Percentiles rank a stretch among this genome's conserved stretches.
These are phyloP conservation scores for Phaeomoniella chlamydospora DNA, from an alignment of 2,329 filamentous ascomycete genomes.

Conservation along the genomic window DNA sequence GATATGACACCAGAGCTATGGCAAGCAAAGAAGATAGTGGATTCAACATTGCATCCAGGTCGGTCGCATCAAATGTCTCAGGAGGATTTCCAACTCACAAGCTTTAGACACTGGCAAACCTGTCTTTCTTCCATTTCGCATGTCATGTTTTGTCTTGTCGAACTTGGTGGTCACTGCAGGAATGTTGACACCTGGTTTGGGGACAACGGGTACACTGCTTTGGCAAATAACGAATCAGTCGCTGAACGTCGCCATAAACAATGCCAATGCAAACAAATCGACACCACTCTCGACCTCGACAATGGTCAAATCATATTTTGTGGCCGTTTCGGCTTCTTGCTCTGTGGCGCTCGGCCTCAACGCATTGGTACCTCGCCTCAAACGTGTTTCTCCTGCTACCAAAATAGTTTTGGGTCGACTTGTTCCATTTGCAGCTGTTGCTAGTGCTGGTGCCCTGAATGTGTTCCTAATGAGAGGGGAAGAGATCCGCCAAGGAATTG, in stretches of 20 bases:
- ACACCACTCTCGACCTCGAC: conserved; percentile 69
- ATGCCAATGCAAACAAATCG: conserved; percentile 90
- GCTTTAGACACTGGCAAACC: conserved; percentile 75
- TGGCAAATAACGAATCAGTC: conserved; percentile 98
- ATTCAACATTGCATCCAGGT: conserved; percentile 93
- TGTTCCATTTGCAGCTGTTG: conserved; percentile 91
- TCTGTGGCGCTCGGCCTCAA: conserved; percentile 88
- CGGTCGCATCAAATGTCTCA: conserved; percentile 16
- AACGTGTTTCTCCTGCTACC: conserved; percentile 58
- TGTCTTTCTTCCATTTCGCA: conserved; percentile 88
- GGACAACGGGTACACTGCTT: conserved; percentile 69
- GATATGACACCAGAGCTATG: conserved; percentile 84
- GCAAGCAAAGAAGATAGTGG: conserved; percentile 92
- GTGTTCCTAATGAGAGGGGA: conserved; percentile 96
- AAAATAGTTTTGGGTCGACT: conserved; percentile 68
- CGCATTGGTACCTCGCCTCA: conserved; percentile 72
- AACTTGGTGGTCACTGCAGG: conserved; percentile 91
- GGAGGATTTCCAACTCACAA: not conserved
- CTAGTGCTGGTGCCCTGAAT: conserved; percentile 79
- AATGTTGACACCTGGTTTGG: conserved; percentile 85
- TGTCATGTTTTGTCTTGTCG: conserved; percentile 88
- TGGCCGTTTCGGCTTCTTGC: conserved; percentile 87
- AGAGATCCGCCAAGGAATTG: conserved; percentile 85
- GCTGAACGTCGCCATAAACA: conserved; percentile 96
- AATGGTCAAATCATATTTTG: conserved; percentile 76